Evolutionary conservation across 257 asterid species (phyloP), one percentile per base, ranked within the genome.

Genomic region (Nicotiana knightiana): DNA sequence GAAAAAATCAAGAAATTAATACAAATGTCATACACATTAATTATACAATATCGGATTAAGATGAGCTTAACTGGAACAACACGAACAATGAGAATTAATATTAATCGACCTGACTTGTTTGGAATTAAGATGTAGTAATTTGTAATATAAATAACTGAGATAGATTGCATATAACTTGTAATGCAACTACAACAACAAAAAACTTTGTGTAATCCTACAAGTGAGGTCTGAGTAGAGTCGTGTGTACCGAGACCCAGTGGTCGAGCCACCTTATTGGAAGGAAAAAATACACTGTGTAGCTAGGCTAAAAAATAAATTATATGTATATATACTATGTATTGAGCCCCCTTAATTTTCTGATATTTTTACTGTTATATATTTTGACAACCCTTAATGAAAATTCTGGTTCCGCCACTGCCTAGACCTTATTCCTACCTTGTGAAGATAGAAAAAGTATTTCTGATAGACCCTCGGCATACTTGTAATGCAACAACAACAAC

Each of bases 171-270:
- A 32, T 32, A 15, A 28, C n/a, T 28, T 64, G 7, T 32, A 66
- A 15, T 15, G 24, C 24, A 6, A 32, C 4, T 10, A 24, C 0
- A 26, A 62, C 0, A 9, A 12, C 0, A 2, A 24, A 64, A 5
- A 10, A 2, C 0, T 5, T 0, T 0, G 21, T 28, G 1, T 62
- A 28, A 28, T 28, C 7, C 1, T 0, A 64, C 0, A 12, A 13
- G 1, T 17, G 0, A 7, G 0, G 28, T 33, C 0, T 67, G 0
- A 0, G 1, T 4, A 33, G 2, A 7, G 0, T 3, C 8, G 1
- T 16, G 6, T 35, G 2, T 32, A 65, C 21, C 24, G 24, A 21
- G 24, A 21, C 24, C 24, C 24, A 21, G 24, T 21, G 24, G 24
- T 0, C 24, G 24, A 21, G 24, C 24, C 24, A 21, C 24, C 24